A percentile compares a stretch with the other conserved stretches of the same genome.
Conservation (phyloP, 345 rosid species). For the Gossypium australe region DNA sequence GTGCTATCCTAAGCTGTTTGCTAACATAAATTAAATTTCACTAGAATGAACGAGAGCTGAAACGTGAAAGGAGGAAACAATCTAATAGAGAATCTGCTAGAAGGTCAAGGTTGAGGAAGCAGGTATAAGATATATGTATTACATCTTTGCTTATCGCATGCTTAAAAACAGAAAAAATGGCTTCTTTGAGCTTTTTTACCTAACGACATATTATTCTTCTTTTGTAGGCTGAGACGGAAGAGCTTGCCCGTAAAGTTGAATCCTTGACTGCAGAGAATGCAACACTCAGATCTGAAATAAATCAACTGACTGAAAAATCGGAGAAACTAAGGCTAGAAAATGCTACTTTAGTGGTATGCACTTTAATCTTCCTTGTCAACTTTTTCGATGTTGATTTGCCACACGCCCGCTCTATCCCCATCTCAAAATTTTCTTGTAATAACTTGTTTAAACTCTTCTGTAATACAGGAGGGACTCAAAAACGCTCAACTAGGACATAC, state of each 20-base stretch:
- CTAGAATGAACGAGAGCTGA: constrained; percentile 81
- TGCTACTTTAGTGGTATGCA: constrained; percentile 51
- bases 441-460: not conserved
- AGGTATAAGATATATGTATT: constrained; percentile 34
- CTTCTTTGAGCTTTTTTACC: not conserved
- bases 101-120: constrained; percentile 94
- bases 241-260: constrained; percentile 70
- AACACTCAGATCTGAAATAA: constrained; percentile 69
- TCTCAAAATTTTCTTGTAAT: not conserved
- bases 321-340: constrained; percentile 71
- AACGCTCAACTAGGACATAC: constrained; percentile 29
- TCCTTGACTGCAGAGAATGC: constrained; percentile 55
- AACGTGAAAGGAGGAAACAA: constrained; percentile 91
- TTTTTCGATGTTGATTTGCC: not conserved
- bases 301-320: constrained; percentile 57
- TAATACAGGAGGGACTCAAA: constrained; percentile 56
- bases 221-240: constrained; percentile 82
- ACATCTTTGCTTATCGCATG: not conserved
- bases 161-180: not conserved
- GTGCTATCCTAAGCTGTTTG: not conserved
- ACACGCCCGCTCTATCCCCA: not conserved
- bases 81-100: constrained; percentile 98
- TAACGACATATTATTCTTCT: not conserved
- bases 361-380: not conserved
- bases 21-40: not conserved